A percentile compares a stretch with the other conserved stretches of the same genome.
These are phyloP conservation scores for Furcasterigmium furcatum DNA, from an alignment of 2,329 filamentous ascomycete species.

Conservation along the genomic window DNA sequence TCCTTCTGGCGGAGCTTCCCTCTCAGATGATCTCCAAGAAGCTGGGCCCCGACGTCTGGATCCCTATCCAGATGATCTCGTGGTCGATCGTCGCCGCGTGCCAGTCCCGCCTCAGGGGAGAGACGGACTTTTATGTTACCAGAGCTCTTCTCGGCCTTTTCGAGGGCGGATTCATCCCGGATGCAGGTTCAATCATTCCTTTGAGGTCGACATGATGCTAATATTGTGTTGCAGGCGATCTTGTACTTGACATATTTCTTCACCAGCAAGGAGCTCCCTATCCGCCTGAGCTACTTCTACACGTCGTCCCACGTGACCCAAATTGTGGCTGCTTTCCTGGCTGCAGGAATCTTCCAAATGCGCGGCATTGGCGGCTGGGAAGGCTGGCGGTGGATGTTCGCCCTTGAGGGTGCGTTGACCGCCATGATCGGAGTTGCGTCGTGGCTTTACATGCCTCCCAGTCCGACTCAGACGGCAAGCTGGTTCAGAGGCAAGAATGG, in stretches of 20 bases:
- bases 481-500: slow-evolving; percentile 51
- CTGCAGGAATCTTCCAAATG: slow-evolving; percentile 50
- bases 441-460: slow-evolving; percentile 47
- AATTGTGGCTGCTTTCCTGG: slow-evolving; percentile 48
- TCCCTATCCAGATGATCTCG: slow-evolving; percentile 39
- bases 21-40: slow-evolving; percentile 49
- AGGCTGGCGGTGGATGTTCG: slow-evolving; percentile 51
- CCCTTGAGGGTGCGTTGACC: slow-evolving; percentile 34
- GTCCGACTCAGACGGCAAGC: slow-evolving; percentile 55
- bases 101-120: slow-evolving; percentile 23
- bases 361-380: slow-evolving; percentile 43
- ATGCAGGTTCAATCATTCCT: slow-evolving; percentile 1
- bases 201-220: slow-evolving; percentile 24
- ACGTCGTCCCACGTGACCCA: slow-evolving; percentile 50
- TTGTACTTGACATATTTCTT: slow-evolving; percentile 62
- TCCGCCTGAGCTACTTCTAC: slow-evolving; percentile 65
- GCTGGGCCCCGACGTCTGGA: slow-evolving; percentile 45
- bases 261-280: slow-evolving; percentile 59
- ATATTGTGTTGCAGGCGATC: slow-evolving; percentile 1
- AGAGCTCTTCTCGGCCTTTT: slow-evolving; percentile 40
- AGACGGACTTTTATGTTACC: slow-evolving; percentile 25
- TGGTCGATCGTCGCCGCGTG: slow-evolving; percentile 30
- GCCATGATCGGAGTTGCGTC: slow-evolving; percentile 29
- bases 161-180: slow-evolving; percentile 59
- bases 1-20: slow-evolving; percentile 50